A percentile compares a stretch with the other conserved stretches of the same genome.
Conservation (phyloP, 352 stramenopile species). For the Globisporangium cystogenes region DNA sequence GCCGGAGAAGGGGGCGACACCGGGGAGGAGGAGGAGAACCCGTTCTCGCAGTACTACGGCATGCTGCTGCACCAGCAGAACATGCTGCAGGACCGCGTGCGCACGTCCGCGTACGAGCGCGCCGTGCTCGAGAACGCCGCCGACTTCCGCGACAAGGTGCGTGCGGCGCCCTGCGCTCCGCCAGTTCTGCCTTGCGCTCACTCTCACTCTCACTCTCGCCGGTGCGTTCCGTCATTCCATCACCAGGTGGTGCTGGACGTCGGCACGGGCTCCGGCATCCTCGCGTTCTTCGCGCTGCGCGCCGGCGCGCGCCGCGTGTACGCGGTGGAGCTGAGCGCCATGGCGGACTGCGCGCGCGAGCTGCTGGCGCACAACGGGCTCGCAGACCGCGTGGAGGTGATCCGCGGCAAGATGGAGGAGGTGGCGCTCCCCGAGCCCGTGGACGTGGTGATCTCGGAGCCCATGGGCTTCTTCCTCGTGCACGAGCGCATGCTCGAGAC, state of each 20-base stretch:
- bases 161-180: no score
- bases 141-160: constrained; percentile 93
- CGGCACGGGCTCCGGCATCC: constrained; percentile 98
- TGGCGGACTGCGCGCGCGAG: constrained; percentile 94
- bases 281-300: constrained; percentile 97
- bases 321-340: constrained; percentile 96
- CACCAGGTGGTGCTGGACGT: constrained; percentile 95
- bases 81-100: constrained; percentile 99
- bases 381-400: constrained; percentile 94
- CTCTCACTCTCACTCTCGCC: not conserved
- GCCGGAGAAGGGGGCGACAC: constrained; percentile 9
- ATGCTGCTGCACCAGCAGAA: constrained; percentile 99
- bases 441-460: constrained; percentile 99
- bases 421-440: constrained; percentile 94
- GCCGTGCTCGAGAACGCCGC: constrained; percentile 96
- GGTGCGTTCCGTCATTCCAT: no score
- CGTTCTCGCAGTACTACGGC: constrained; percentile 93
- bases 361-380: constrained; percentile 95
- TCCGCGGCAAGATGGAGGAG: constrained; percentile 97
- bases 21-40: constrained; percentile 78
- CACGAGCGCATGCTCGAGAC: constrained; percentile 99
- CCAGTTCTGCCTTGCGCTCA: not conserved
- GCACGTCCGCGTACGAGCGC: constrained; percentile 98
- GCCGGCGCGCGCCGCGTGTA: constrained; percentile 95
- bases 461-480: constrained; percentile 99